Percentiles rank a stretch among this genome's conserved stretches.
phyloP scores from a whole-genome alignment of 345 rosid genomes.

The Eutrema yunnanense region DNA sequence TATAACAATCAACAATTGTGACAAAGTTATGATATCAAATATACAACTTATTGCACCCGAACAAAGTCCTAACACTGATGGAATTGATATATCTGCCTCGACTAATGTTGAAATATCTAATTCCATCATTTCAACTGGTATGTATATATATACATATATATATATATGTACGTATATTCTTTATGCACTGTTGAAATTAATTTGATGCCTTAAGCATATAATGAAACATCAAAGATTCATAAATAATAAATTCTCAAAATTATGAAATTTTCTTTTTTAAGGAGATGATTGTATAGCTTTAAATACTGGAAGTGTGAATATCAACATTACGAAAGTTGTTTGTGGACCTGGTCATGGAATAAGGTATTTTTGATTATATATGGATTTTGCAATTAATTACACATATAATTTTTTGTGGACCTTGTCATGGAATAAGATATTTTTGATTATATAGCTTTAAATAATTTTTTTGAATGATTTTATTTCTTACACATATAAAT shows the following conservation, averaged over 20 bases:
- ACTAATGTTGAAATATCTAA: not conserved
- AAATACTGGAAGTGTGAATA: constrained; percentile 5
- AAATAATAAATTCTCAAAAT: no score
- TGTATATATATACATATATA: not conserved
- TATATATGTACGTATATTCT: no score
- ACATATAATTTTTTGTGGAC: no score
- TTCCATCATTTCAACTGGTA: constrained; percentile 19
- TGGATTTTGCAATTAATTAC: no score
- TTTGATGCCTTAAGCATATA: no score
- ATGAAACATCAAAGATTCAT: no score
- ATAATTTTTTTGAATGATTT: no score
- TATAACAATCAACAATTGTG: constrained; percentile 6
- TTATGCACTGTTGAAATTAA: no score
- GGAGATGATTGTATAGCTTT: constrained; percentile 23
- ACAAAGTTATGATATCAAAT: constrained; percentile 10
- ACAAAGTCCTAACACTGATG: constrained; percentile 22
- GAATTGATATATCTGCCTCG: constrained; percentile 5
- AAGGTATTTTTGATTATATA: not conserved
- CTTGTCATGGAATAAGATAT: no score
- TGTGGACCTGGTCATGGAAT: constrained; percentile 31
- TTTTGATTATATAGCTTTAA: no score
- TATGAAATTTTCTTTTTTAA: no score
- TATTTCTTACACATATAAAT: no score
- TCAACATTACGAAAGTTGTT: constrained; percentile 5
- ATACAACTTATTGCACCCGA: constrained; percentile 10